Conservation (phyloP, 768 basidiomycete species). For the Daedaleopsis nitida region DNA sequence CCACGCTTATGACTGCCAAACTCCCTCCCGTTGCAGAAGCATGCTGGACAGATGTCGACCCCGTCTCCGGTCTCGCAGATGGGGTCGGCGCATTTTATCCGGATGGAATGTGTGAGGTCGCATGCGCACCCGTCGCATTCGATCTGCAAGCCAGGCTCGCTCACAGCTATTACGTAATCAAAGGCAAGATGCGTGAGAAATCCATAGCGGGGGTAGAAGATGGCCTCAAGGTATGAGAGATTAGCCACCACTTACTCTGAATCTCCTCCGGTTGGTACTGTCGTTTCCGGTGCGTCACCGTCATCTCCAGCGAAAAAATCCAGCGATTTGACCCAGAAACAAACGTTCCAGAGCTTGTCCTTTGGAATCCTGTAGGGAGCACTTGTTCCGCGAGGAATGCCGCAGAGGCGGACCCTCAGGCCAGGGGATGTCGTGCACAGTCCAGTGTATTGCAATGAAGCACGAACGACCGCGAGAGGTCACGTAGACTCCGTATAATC, state of each 20-base stretch:
- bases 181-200: conserved; percentile 28
- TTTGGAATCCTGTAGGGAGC: neutral
- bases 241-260: conserved; percentile 28
- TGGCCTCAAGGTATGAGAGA: conserved; percentile 12
- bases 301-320: conserved; percentile 26
- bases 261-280: conserved; percentile 36
- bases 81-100: conserved; percentile 92
- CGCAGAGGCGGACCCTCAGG: conserved; percentile 4
- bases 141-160: conserved; percentile 81
- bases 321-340: conserved; percentile 5
- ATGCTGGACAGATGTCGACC: conserved; percentile 90
- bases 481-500: neutral
- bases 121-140: conserved; percentile 82
- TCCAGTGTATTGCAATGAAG: neutral
- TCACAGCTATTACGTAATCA: conserved; percentile 55
- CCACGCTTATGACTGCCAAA: conserved; percentile 81
- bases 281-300: conserved; percentile 35
- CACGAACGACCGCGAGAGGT: neutral
- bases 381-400: neutral
- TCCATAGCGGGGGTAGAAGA: conserved; percentile 17
- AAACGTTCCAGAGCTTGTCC: neutral
- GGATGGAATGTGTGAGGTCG: conserved; percentile 95
- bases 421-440: neutral
- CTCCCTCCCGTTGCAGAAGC: conserved; percentile 92
- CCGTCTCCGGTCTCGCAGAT: conserved; percentile 74